Percentiles rank a stretch among this genome's conserved stretches.
phyloP scores from a whole-genome alignment of 495 filamentous ascomycete species.

The Penicillium bialowiezense region DNA sequence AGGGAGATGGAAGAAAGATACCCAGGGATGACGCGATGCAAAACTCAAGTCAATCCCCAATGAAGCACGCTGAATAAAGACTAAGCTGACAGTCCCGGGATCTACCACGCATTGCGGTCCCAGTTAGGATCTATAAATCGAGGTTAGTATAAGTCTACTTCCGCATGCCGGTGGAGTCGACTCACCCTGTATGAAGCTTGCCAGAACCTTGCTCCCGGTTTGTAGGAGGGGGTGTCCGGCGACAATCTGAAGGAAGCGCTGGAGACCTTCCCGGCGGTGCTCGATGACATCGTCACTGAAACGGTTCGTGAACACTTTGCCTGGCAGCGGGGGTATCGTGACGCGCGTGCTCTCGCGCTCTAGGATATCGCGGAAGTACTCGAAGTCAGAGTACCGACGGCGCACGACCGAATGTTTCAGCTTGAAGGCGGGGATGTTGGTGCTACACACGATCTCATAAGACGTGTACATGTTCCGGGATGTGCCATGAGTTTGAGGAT shows the following conservation, averaged over 20 bases:
- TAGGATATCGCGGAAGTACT: conserved; percentile 97
- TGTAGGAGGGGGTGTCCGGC: conserved; percentile 94
- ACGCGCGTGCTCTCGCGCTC: conserved; percentile 93
- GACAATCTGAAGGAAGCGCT: conserved; percentile 96
- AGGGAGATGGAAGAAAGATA: conserved; percentile 5
- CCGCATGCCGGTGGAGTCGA: conserved; percentile 14
- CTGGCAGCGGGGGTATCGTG: conserved; percentile 91
- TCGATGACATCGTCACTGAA: conserved; percentile 99
- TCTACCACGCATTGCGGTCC: conserved; percentile 40
- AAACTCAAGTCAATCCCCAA: no score
- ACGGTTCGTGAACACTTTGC: conserved; percentile 97
- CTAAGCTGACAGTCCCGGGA: not conserved
- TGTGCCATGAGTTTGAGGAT: conserved; percentile 92
- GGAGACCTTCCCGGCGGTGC: conserved; percentile 84
- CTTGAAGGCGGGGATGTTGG: conserved; percentile 99
- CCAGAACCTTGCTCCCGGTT: conserved; percentile 95
- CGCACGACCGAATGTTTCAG: conserved; percentile 82
- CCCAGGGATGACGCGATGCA: not conserved
- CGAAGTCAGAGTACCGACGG: conserved; percentile 94
- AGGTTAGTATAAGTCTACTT: conserved; percentile 1
- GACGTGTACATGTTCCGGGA: conserved; percentile 97
- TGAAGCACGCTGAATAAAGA: conserved; percentile 13
- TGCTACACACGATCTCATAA: conserved; percentile 95
- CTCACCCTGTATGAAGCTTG: conserved; percentile 92
- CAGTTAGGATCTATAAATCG: conserved; percentile 30